Evolutionary conservation across 805 yeast genomes (phyloP), one percentile per base, ranked within the genome.

Genomic region (Lipomyces lipofer): DNA sequence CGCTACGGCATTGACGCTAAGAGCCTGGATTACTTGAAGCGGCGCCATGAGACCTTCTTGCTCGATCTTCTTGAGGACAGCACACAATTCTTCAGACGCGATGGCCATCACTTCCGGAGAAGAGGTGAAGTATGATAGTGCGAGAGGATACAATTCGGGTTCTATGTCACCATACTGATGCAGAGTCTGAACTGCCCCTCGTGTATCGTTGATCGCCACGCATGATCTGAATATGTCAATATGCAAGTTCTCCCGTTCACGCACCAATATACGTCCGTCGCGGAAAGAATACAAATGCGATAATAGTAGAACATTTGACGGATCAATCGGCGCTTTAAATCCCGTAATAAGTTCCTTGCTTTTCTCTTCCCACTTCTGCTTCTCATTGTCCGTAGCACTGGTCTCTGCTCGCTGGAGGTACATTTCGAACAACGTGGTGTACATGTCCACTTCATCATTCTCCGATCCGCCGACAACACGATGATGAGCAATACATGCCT

Each of bases 351-450:
- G 71, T 0, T 63, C 59, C 27, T 71, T 69, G 0, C 97, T 96
- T 58, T 87, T 88, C 0, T 61, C 54, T 43, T 76, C 76, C 97
- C 97, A 91, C 24, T 70, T 72, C 1, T 61, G 62, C 48, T 71
- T 70, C 10, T 69, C 70, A n/a, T 70, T 75, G 1, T 63, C 65
- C 1, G 68, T 68, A 19, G 73, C 73, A 4, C 70, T 67, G 10
- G 66, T 67, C 17, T 70, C 72, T 0, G 87, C 80, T 56, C 87
- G 69, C 0, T 83, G 75, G 35, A 91, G 71, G 63, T 92, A 94
- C 75, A 88, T 75, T 64, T 92, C 97, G 64, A 83, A 86, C 35
- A 92, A 73, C 0, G 97, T 88, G 2, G 87, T 81, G 51, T 87
- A 73, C 42, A 92, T 76, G 44, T 85, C 95, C 48, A 78, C 79